Conservation (phyloP, 176 grass and related monocot species). For the Eleusine indica region DNA sequence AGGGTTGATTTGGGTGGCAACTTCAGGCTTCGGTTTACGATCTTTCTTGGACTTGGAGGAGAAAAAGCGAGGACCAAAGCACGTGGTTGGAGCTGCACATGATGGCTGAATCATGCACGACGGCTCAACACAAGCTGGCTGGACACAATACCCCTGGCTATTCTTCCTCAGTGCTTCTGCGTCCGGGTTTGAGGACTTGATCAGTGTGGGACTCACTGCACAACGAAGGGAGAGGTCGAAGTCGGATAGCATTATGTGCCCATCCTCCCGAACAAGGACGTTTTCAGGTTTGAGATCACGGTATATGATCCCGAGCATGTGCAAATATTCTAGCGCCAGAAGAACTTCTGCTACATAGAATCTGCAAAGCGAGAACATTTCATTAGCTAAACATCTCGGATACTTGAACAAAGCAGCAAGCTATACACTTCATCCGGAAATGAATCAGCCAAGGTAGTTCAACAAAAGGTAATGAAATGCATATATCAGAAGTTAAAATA, state of each 20-base stretch:
- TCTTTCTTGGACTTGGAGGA: conserved; percentile 64
- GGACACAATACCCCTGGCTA: conserved; percentile 44
- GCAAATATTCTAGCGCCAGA: conserved; percentile 76
- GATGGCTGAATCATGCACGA: conserved; percentile 55
- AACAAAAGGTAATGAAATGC: conserved; percentile 12
- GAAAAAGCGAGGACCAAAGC: conserved; percentile 61
- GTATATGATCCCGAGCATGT: conserved; percentile 91
- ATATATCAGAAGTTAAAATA: neutral
- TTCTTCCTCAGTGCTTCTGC: conserved; percentile 48
- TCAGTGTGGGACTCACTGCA: conserved; percentile 68
- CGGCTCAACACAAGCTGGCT: conserved; percentile 54
- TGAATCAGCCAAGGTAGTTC: neutral
- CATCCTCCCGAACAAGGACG: conserved; percentile 79
- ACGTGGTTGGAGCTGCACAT: conserved; percentile 55
- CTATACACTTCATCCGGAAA: neutral
- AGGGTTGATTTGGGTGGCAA: conserved; percentile 52
- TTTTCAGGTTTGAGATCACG: conserved; percentile 87
- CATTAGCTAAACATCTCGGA: conserved; percentile 2
- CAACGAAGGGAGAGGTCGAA: conserved; percentile 87
- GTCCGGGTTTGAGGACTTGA: conserved; percentile 56
- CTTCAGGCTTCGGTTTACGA: conserved; percentile 49
- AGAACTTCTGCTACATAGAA: conserved; percentile 87
- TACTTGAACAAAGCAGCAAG: conserved; percentile 8
- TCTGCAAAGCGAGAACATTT: conserved; percentile 40
- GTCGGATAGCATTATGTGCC: conserved; percentile 87